Percentiles rank a stretch among this genome's conserved stretches.
These are phyloP conservation scores for Endoconidiophora laricicola DNA, from an alignment of 2,329 filamentous ascomycete species.

Conservation along the genomic window DNA sequence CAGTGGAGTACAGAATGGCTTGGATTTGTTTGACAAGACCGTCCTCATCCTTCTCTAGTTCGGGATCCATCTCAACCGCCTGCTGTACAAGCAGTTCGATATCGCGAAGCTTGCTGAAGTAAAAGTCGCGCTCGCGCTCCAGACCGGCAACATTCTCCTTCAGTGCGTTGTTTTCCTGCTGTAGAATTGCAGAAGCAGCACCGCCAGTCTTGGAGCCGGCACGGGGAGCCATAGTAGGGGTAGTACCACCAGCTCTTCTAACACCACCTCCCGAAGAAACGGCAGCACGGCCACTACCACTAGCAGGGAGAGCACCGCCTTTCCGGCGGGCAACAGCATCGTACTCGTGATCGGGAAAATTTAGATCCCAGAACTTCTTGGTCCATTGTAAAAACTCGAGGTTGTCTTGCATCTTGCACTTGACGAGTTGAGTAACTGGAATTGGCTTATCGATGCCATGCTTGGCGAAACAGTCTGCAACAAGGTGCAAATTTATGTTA, in stretches of 20 bases:
- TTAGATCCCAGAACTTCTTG: constrained; percentile 94
- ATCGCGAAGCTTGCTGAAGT: constrained; percentile 95
- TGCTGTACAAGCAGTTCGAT: constrained; percentile 91
- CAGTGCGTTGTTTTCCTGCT: constrained; percentile 71
- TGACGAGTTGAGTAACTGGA: constrained; percentile 74
- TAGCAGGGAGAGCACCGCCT: constrained; percentile 45
- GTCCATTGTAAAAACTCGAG: constrained; percentile 96
- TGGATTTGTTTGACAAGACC: constrained; percentile 92
- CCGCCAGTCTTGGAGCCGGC: constrained; percentile 28
- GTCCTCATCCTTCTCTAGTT: constrained; percentile 86
- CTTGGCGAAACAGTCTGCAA: constrained; percentile 62
- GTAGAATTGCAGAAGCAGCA: constrained; percentile 47
- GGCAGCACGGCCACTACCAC: constrained; percentile 31
- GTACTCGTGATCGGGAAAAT: constrained; percentile 94
- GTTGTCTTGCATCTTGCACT: constrained; percentile 99
- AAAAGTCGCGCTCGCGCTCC: constrained; percentile 94
- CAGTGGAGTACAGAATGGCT: constrained; percentile 90
- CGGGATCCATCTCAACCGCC: constrained; percentile 79
- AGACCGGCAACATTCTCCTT: constrained; percentile 92
- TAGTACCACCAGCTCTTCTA: constrained; percentile 39
- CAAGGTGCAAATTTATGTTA: constrained; percentile 1
- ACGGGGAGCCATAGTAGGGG: constrained; percentile 36
- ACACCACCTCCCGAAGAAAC: constrained; percentile 33
- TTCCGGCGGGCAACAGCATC: constrained; percentile 77
- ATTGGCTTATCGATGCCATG: constrained; percentile 82